A percentile compares a stretch with the other conserved stretches of the same genome.
Conservation (phyloP, 495 filamentous ascomycete species). For the Aspergillus diversus region DNA sequence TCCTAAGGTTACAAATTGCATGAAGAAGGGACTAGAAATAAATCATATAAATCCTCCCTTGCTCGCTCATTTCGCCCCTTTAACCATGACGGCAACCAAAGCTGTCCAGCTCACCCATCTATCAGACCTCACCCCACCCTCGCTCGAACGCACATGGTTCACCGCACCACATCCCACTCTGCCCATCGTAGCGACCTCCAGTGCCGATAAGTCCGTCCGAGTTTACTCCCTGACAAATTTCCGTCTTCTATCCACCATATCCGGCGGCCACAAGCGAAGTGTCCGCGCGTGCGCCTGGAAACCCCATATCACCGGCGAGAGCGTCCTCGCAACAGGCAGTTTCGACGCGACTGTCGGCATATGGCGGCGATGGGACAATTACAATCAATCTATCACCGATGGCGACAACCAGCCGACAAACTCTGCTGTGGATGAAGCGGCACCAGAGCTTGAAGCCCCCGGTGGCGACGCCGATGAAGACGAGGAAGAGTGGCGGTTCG, state of each 20-base stretch:
- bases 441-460: background rate
- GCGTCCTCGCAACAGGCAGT: constrained; percentile 84
- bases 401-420: too few species aligned
- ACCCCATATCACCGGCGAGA: constrained; percentile 64
- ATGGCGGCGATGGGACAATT: constrained; percentile 71
- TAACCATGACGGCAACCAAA: constrained; percentile 15
- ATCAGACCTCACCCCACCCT: constrained; percentile 59
- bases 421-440: too few species aligned
- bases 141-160: constrained; percentile 79
- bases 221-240: constrained; percentile 85
- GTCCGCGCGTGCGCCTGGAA: constrained; percentile 85
- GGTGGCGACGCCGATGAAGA: constrained; percentile 47
- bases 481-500: constrained; percentile 85
- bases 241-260: constrained; percentile 73
- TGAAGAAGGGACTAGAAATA: too few species aligned
- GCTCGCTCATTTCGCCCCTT: too few species aligned
- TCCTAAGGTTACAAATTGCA: too few species aligned
- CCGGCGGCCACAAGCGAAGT: constrained; percentile 87
- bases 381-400: constrained; percentile 24
- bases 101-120: constrained; percentile 28
- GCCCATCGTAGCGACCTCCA: constrained; percentile 86
- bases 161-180: constrained; percentile 83
- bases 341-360: constrained; percentile 91
- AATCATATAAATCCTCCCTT: too few species aligned
- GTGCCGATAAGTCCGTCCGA: constrained; percentile 80